Percentiles rank a stretch among this genome's conserved stretches.
Evolutionary conservation across 805 yeast genomes (phyloP).

Genomic region (Yarrowia osloensis): DNA sequence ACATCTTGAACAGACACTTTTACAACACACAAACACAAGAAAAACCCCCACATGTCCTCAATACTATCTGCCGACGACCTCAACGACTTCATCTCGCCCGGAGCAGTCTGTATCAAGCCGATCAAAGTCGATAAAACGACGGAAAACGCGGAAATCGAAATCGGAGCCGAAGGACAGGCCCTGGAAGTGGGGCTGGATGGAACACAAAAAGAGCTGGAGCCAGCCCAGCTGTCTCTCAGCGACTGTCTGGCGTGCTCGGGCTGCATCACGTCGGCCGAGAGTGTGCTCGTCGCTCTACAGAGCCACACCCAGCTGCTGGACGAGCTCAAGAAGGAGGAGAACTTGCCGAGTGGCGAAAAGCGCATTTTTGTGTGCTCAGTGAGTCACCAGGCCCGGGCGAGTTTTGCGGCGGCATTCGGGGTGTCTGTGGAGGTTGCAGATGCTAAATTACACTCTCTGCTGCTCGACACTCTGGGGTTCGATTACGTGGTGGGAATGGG

Average conservation of each 20-base stretch:
- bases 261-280: conserved; percentile 97
- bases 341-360: neutral
- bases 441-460: conserved; percentile 57
- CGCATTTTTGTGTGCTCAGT: conserved; percentile 68
- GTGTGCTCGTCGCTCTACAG: conserved; percentile 85
- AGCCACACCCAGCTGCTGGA: conserved; percentile 76
- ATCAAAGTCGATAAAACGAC: conserved; percentile 50
- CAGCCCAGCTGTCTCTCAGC: conserved; percentile 84
- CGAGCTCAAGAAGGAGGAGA: conserved; percentile 48
- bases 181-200: conserved; percentile 65
- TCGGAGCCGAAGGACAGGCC: conserved; percentile 64
- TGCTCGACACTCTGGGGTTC: conserved; percentile 65
- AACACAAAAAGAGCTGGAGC: conserved; percentile 51
- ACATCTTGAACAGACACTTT: neutral
- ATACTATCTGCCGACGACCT: conserved; percentile 84
- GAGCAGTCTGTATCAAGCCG: conserved; percentile 93
- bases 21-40: neutral
- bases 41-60: conserved; percentile 65
- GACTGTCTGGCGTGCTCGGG: conserved; percentile 98
- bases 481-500: conserved; percentile 80
- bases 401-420: conserved; percentile 69
- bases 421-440: conserved; percentile 61
- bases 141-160: conserved; percentile 49
- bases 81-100: conserved; percentile 93
- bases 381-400: conserved; percentile 83